Base-by-base conservation (phyloP, 176 grass and related monocot species). In the Oryza glaberrima region DNA sequence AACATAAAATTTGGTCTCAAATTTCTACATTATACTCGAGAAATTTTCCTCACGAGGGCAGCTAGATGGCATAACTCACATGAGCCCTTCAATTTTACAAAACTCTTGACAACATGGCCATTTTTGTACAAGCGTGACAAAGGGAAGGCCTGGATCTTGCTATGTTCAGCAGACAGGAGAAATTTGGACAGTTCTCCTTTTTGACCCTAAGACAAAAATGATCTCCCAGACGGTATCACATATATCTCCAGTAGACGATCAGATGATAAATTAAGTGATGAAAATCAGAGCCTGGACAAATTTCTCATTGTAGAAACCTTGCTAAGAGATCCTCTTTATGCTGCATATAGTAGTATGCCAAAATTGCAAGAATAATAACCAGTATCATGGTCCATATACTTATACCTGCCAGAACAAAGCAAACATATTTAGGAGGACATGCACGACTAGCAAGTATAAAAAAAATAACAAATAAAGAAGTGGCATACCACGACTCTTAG, bases 321-420 rank as follows among this genome's bases (percentile, higher is more conserved):
- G 72, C 49, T 69, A 86, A 79, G 34, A 95, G 26, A 19, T 79
- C 79, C 41, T 80, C 85, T 82, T 88, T 92, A 49, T 84, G 81
- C 68, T 90, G 81, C 83, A 86, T 78, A 69, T 44, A 84, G 84
- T 92, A 96, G 83, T 99, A 99, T 78, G 77, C 90, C 51, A 96
- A 75, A 80, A 94, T 77, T 28, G 96, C 90, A 2, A 96, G 66
- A 74, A 96, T 72, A 61, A 96, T 84, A 65, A 90, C 81, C 63
- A 99, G 58, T 71, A 99, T 9, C 41, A 91, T 81, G 25, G 93
- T 66, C 90, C 81, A 90, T 60, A 80, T 11, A 41, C 84, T 99
- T 58, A 78, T 38, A 80, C 96, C 96, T 96, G 90, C 48, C 75
- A 70, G 38, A 82, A 88, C 11, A 92, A 86, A 77, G n/a, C 71